These are phyloP conservation scores for Fusarium denticulatum DNA, from an alignment of 2,329 filamentous ascomycete genomes.

Conservation along the genomic window DNA sequence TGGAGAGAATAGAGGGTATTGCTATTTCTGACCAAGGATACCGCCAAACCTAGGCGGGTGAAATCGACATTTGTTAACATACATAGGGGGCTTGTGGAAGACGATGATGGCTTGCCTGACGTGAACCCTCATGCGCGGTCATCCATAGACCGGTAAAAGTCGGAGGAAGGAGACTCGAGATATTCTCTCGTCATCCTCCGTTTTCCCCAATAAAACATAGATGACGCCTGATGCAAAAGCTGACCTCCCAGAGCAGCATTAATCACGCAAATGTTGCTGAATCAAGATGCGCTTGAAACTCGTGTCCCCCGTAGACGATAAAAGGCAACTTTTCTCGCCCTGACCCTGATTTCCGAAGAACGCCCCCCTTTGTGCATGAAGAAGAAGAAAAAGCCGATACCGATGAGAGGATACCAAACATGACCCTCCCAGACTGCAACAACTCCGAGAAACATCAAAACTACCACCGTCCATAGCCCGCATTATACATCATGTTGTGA, in stretches of 20 bases:
- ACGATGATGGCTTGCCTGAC: constrained; percentile 76
- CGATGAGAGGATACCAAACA: constrained; percentile 40
- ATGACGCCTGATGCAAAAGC: constrained; percentile 47
- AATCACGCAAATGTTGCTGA: constrained; percentile 47
- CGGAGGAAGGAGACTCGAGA: constrained; percentile 31
- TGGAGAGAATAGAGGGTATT: constrained; percentile 53
- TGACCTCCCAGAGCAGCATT: constrained; percentile 42
- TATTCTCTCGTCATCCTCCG: constrained; percentile 34
- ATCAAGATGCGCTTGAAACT: constrained; percentile 47
- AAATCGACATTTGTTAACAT: constrained; percentile 66
- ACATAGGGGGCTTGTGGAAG: constrained; percentile 71
- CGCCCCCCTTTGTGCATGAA: constrained; percentile 41
- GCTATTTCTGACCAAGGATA: constrained; percentile 55
- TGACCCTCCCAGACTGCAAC: constrained; percentile 26
- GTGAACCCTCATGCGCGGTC: constrained; percentile 41
- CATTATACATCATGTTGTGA: constrained; percentile 83
- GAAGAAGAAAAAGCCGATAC: constrained; percentile 31
- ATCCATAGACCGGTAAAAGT: constrained; percentile 36
- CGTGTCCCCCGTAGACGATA: constrained; percentile 42
- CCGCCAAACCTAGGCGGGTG: constrained; percentile 46
- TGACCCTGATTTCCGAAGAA: constrained; percentile 43
- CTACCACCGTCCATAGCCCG: constrained; percentile 76
- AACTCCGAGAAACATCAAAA: constrained; percentile 34
- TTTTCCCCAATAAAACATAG: constrained; percentile 43
- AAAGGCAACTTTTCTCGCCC: constrained; percentile 31